Evolutionary conservation across 306 rosid genomes (phyloP).

Genomic region (Styphnolobium japonicum): DNA sequence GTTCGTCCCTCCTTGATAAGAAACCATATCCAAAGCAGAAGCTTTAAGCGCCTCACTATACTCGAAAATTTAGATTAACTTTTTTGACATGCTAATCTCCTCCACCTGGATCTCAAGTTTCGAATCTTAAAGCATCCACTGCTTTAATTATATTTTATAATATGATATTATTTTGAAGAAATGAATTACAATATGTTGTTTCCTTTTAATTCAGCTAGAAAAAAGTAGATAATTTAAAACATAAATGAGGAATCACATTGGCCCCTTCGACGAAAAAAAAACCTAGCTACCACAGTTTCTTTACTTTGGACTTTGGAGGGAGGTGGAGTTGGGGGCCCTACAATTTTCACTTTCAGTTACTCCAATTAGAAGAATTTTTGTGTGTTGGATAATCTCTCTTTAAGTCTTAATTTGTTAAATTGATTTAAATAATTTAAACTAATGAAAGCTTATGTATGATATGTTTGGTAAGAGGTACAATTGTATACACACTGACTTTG

Average conservation of each 20-base stretch:
- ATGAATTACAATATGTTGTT: background rate
- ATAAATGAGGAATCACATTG: background rate
- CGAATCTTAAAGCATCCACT: constrained; percentile 5
- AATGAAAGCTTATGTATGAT: background rate
- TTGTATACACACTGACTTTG: constrained; percentile 3
- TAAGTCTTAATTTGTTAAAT: constrained; percentile 1
- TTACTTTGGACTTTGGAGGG: background rate
- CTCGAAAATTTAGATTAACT: background rate
- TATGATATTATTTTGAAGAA: background rate
- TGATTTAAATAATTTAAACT: background rate
- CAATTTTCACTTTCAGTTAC: constrained; percentile 9
- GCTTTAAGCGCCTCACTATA: background rate
- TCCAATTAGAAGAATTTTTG: background rate
- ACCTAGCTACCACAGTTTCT: background rate
- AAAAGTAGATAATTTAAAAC: constrained; percentile 7
- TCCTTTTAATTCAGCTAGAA: constrained; percentile 20
- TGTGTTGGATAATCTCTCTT: background rate
- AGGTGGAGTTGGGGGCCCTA: background rate
- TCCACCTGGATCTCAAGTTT: constrained; percentile 17
- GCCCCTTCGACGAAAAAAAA: background rate
- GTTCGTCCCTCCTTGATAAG: background rate
- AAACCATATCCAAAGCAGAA: background rate
- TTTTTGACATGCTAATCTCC: background rate
- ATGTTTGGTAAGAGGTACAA: constrained; percentile 7
- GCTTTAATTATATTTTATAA: background rate